Evolutionary conservation across 441 rosid species (phyloP).

Genomic region (Pelargonium myrrhifolium): DNA sequence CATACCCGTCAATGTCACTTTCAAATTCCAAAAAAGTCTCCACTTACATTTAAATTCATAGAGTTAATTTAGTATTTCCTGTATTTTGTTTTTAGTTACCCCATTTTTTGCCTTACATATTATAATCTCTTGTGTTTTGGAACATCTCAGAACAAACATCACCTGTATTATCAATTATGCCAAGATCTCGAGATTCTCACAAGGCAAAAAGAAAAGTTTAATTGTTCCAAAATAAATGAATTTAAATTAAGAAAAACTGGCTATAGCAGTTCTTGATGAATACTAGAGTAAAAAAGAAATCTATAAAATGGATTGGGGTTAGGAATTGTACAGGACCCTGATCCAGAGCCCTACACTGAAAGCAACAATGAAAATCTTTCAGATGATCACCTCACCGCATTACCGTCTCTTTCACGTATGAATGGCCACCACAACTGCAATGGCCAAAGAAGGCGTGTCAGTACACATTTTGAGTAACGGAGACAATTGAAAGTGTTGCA

Average conservation of each 20-base stretch:
- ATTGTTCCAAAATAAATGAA: too few species aligned
- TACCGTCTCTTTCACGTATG: slow-evolving; percentile 76
- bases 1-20: too few species aligned
- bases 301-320: background rate
- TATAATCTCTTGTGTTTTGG: too few species aligned
- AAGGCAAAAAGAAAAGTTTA: background rate
- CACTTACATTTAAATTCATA: too few species aligned
- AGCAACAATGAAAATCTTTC: slow-evolving; percentile 3
- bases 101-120: background rate
- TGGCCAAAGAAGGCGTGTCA: slow-evolving; percentile 8
- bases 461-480: slow-evolving; percentile 1
- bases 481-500: slow-evolving; percentile 2
- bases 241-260: background rate
- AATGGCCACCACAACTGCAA: slow-evolving; percentile 83
- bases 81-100: background rate
- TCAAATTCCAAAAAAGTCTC: too few species aligned
- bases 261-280: background rate
- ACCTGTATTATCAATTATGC: slow-evolving; percentile 1
- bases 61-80: too few species aligned
- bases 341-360: slow-evolving; percentile 4
- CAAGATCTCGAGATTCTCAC: background rate
- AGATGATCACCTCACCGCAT: slow-evolving; percentile 45
- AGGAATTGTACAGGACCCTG: background rate
- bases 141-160: background rate
- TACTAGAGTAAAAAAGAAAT: background rate